A percentile compares a stretch with the other conserved stretches of the same genome.
Conservation (phyloP, 2,329 filamentous ascomycete species). For the Monosporascus cannonballus region DNA sequence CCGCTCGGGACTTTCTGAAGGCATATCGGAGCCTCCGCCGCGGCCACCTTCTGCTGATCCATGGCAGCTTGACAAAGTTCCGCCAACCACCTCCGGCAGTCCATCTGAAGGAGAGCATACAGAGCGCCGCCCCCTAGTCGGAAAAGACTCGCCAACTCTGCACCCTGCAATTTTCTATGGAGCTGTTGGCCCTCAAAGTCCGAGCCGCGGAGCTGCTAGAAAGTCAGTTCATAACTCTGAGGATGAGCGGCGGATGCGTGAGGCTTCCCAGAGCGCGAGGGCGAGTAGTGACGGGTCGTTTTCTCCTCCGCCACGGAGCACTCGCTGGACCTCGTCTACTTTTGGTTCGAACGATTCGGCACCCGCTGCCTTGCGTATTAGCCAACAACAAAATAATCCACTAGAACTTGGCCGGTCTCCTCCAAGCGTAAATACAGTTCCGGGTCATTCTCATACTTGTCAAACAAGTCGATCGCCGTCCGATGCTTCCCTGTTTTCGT, state of each 20-base stretch:
- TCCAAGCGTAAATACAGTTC: constrained; percentile 7
- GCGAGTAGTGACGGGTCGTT: constrained; percentile 19
- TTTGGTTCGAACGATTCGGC: constrained; percentile 16
- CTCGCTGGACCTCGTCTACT: constrained; percentile 26
- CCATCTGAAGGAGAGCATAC: constrained; percentile 12
- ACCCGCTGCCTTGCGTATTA: constrained; percentile 3
- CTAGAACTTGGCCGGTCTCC: constrained; percentile 13
- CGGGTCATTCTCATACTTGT: background rate
- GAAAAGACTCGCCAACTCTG: constrained; percentile 26
- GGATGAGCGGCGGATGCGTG: constrained; percentile 18
- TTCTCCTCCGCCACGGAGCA: constrained; percentile 18
- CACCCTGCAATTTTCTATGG: background rate
- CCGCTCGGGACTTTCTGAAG: constrained; percentile 17
- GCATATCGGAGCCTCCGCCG: constrained; percentile 22
- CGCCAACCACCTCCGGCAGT: constrained; percentile 13
- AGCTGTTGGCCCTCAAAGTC: background rate
- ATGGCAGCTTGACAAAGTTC: constrained; percentile 32
- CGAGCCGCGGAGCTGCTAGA: constrained; percentile 8
- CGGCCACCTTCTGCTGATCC: constrained; percentile 36
- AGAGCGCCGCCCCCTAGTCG: constrained; percentile 16
- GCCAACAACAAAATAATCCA: constrained; percentile 14
- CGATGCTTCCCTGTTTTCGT: constrained; percentile 12
- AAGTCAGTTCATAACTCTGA: constrained; percentile 11
- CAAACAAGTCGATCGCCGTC: constrained; percentile 6
- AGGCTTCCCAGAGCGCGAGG: constrained; percentile 17